phyloP scores from a whole-genome alignment of 2,329 filamentous ascomycete genomes.

The Incumbomyces delicatus region DNA sequence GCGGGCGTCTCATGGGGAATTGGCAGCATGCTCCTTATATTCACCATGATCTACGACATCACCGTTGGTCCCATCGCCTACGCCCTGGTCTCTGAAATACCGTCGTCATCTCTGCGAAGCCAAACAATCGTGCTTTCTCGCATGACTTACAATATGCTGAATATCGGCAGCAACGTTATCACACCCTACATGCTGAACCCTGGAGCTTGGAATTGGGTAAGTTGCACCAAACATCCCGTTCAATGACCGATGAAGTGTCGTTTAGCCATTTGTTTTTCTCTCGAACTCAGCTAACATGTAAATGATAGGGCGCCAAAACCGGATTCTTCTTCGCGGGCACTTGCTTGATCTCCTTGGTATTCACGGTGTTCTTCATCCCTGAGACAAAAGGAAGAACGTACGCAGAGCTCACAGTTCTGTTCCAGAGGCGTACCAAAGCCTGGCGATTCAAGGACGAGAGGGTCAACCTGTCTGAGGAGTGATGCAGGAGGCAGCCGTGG shows the following conservation, averaged over 20 bases:
- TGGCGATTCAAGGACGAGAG: constrained; percentile 57
- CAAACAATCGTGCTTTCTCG: constrained; percentile 84
- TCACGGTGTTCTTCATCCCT: constrained; percentile 70
- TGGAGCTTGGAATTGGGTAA: constrained; percentile 72
- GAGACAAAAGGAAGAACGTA: constrained; percentile 73
- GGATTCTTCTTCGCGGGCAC: constrained; percentile 83
- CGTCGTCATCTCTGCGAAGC: constrained; percentile 71
- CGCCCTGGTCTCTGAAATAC: constrained; percentile 76
- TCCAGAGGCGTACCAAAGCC: constrained; percentile 62
- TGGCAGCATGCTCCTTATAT: constrained; percentile 71
- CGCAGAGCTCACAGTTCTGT: constrained; percentile 75
- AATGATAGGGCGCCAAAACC: constrained; percentile 36
- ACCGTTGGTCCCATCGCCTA: constrained; percentile 85
- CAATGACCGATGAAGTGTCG: too few species aligned
- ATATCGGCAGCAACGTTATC: constrained; percentile 69
- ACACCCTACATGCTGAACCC: constrained; percentile 77
- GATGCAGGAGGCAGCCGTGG: too few species aligned
- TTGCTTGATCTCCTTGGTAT: constrained; percentile 70
- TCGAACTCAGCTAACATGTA: constrained; percentile 20
- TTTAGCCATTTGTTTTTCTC: constrained; percentile 11
- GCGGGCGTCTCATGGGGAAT: constrained; percentile 61
- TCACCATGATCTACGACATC: constrained; percentile 75
- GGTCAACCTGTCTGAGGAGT: constrained; percentile 44
- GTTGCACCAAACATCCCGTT: constrained; percentile 28
- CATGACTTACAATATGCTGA: constrained; percentile 70